These are phyloP conservation scores for Onygenales sp. DNA, from an alignment of 2,329 filamentous ascomycete species.

Conservation along the genomic window DNA sequence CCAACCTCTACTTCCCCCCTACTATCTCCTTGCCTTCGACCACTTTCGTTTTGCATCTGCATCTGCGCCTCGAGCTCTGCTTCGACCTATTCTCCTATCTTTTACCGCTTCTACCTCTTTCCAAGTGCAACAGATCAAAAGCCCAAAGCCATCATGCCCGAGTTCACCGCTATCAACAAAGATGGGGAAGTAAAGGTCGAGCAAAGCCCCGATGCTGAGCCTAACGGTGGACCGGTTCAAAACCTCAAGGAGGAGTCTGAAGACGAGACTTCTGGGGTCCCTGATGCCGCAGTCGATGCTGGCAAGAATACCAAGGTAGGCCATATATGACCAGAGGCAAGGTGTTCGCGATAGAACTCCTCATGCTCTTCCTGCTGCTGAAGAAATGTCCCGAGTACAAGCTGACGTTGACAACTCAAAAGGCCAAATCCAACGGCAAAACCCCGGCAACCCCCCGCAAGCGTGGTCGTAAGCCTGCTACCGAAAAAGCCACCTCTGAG, in stretches of 20 bases:
- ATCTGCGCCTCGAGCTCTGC: neutral
- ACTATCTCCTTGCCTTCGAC: neutral
- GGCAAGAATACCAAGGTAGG: neutral
- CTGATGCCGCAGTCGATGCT: neutral
- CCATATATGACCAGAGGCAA: neutral
- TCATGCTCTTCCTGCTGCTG: neutral
- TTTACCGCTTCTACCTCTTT: neutral
- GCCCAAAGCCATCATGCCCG: slow-evolving; percentile 4
- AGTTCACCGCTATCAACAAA: slow-evolving; percentile 7
- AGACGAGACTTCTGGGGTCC: neutral
- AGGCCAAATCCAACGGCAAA: neutral
- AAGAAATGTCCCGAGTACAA: neutral
- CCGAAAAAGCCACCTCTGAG: neutral
- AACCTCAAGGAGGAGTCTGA: neutral
- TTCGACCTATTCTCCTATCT: neutral
- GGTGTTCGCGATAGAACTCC: neutral
- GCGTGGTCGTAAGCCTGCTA: slow-evolving; percentile 13
- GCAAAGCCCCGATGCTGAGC: neutral
- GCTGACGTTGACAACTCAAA: neutral
- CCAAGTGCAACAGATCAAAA: neutral
- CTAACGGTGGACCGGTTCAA: neutral
- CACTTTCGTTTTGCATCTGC: neutral
- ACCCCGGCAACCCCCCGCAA: slow-evolving; percentile 14
- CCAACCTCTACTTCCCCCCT: neutral
- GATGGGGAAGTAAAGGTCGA: slow-evolving; percentile 1